A percentile compares a stretch with the other conserved stretches of the same genome.
Conservation (phyloP, 306 rosid species). For the Arachis stenosperma region DNA sequence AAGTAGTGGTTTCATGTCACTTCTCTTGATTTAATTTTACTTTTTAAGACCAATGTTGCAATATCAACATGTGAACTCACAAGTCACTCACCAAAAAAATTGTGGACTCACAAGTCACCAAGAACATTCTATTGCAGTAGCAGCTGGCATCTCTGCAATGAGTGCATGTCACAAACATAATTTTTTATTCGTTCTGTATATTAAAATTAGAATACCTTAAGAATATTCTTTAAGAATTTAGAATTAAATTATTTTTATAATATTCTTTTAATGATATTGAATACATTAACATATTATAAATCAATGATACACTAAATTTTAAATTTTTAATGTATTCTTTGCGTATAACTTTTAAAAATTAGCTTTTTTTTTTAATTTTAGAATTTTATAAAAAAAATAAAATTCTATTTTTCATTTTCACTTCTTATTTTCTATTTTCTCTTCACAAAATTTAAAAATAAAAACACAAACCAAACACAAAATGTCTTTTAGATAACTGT, state of each 20-base stretch:
- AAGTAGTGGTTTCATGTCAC: not conserved
- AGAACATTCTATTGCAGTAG: not conserved
- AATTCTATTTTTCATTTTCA: not conserved
- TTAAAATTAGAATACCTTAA: not conserved
- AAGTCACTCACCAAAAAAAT: not conserved
- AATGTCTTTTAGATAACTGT: no score
- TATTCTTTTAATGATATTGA: no score
- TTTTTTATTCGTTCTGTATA: conserved; percentile 1
- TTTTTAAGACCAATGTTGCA: not conserved
- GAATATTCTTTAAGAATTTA: no score
- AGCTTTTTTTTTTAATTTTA: no score
- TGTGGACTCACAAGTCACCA: no score
- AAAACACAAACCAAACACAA: no score
- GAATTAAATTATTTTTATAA: no score
- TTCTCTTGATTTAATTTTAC: not conserved
- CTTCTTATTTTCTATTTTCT: not conserved
- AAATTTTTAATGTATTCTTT: no score
- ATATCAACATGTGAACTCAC: not conserved
- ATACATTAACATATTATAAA: no score
- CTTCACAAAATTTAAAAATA: not conserved
- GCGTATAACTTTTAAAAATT: no score
- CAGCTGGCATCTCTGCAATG: not conserved
- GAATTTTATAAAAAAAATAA: not conserved
- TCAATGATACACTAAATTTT: no score
- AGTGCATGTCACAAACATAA: not conserved